Conservation (phyloP, 768 basidiomycete species). For the Sutorius australiensis region DNA sequence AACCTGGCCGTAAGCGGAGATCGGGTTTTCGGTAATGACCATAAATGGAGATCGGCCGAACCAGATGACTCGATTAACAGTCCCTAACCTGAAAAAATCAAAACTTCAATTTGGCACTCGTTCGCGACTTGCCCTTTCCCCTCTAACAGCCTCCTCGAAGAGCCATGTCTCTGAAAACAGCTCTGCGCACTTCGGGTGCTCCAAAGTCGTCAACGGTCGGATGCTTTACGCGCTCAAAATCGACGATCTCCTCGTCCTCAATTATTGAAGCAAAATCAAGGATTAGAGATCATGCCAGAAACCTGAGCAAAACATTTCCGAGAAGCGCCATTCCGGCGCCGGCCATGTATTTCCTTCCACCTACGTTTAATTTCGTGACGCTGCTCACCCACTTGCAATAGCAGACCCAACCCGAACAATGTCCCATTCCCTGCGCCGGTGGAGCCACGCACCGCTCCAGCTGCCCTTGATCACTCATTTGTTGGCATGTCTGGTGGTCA, state of each 20-base stretch:
- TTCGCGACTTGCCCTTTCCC: conserved; percentile 5
- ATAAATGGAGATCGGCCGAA: conserved; percentile 27
- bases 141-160: conserved; percentile 4
- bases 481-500: conserved; percentile 93
- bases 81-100: conserved; percentile 6
- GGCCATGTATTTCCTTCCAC: conserved; percentile 45
- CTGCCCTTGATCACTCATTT: conserved; percentile 75
- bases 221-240: conserved; percentile 46
- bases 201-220: conserved; percentile 30
- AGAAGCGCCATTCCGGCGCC: conserved; percentile 60
- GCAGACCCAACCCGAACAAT: conserved; percentile 39
- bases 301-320: conserved; percentile 65
- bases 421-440: conserved; percentile 35
- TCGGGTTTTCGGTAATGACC: conserved; percentile 25
- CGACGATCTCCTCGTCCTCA: conserved; percentile 47
- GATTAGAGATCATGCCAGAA: conserved; percentile 72
- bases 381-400: conserved; percentile 51
- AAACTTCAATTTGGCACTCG: background rate
- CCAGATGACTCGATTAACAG: conserved; percentile 20
- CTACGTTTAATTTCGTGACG: background rate
- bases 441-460: conserved; percentile 40
- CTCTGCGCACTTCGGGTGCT: conserved; percentile 42
- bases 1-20: background rate
- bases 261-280: conserved; percentile 79
- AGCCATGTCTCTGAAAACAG: conserved; percentile 42